phyloP scores from a whole-genome alignment of 305 asterid species.

The Coffea humblotiana region DNA sequence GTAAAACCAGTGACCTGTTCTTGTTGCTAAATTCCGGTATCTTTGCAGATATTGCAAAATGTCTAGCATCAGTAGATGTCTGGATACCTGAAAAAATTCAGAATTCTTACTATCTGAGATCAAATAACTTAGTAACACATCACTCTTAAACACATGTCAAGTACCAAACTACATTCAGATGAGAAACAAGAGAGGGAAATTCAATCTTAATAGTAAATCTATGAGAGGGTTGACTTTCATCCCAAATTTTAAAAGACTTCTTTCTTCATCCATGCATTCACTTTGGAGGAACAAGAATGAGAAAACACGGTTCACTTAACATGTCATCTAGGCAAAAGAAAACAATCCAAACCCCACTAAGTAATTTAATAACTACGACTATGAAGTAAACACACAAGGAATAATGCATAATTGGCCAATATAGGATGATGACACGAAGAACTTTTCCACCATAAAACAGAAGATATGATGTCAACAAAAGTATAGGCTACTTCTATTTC shows the following conservation, averaged over 20 bases:
- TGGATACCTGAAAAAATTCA: slow-evolving; percentile 62
- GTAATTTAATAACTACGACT: neutral
- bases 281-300: neutral
- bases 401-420: neutral
- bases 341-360: neutral
- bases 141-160: neutral
- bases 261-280: neutral
- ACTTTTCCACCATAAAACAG: neutral
- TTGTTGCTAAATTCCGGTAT: slow-evolving; percentile 85
- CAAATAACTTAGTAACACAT: neutral
- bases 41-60: slow-evolving; percentile 89
- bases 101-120: neutral
- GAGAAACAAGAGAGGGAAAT: neutral
- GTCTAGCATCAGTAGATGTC: slow-evolving; percentile 78
- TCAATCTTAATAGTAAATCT: neutral
- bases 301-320: neutral
- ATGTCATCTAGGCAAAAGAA: neutral
- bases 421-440: neutral
- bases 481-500: neutral
- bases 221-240: neutral
- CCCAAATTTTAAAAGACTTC: neutral
- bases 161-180: neutral
- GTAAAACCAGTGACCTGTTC: slow-evolving; percentile 80
- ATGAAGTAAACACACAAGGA: neutral
- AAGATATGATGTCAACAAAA: neutral